Evolutionary conservation across 108 stramenopile species (phyloP).

Genomic region (Pseudonitzschia pungens): DNA sequence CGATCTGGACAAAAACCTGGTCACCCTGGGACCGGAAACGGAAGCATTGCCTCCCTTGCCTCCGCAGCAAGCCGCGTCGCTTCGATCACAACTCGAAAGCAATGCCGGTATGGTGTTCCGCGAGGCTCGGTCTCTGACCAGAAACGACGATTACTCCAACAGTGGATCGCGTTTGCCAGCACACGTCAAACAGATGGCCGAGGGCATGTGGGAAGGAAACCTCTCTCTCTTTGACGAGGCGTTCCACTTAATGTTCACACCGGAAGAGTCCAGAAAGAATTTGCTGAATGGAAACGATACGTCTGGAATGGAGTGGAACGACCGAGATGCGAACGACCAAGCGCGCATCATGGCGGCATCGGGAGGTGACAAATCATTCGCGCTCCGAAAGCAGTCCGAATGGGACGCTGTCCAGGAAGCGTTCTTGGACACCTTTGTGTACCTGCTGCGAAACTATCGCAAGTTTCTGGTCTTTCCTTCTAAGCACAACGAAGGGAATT

Average conservation of each 20-base stretch:
- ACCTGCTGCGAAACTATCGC: conserved; percentile 78
- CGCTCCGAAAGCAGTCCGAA: conserved; percentile 55
- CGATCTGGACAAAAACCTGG: conserved; percentile 78
- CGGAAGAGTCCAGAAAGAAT: conserved; percentile 77
- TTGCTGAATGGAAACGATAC: conserved; percentile 74
- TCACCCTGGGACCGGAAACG: conserved; percentile 65
- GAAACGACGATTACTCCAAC: conserved; percentile 69
- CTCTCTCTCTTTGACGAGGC: conserved; percentile 80
- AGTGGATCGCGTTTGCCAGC: conserved; percentile 62
- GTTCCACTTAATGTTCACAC: conserved; percentile 74
- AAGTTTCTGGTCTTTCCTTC: conserved; percentile 82
- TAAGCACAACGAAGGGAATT: conserved; percentile 75
- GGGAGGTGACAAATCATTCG: conserved; percentile 40
- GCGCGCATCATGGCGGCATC: conserved; percentile 50
- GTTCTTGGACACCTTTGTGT: conserved; percentile 78
- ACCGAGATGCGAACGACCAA: conserved; percentile 42
- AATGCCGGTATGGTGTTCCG: conserved; percentile 76
- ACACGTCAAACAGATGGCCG: conserved; percentile 73
- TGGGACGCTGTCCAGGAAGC: conserved; percentile 88
- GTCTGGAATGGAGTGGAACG: conserved; percentile 53
- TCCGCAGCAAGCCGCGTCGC: conserved; percentile 38
- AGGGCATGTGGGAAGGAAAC: conserved; percentile 76
- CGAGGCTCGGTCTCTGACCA: conserved; percentile 62
- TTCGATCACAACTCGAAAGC: conserved; percentile 51
- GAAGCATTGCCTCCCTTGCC: conserved; percentile 70